Conservation (phyloP, 2,329 filamentous ascomycete genomes). For the Calonectria fujianensis region DNA sequence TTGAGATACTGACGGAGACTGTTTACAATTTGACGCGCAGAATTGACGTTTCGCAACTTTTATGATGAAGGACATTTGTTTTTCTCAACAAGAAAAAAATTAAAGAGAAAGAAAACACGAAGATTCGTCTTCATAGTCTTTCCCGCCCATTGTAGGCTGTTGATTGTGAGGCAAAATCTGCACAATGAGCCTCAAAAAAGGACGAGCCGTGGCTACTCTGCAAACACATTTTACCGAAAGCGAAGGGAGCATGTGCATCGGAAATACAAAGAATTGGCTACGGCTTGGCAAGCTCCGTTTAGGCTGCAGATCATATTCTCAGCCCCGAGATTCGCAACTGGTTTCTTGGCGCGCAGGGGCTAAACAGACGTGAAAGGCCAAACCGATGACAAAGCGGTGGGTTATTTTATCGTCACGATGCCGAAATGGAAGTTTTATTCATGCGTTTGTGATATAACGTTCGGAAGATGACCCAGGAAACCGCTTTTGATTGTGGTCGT, state of each 20-base stretch:
- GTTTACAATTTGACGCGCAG: background rate
- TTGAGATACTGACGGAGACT: background rate
- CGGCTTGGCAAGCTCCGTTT: background rate
- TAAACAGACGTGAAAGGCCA: background rate
- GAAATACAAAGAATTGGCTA: background rate
- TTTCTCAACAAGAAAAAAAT: too few species aligned
- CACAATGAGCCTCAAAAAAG: background rate
- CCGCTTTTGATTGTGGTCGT: background rate
- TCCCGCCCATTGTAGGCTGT: too few species aligned
- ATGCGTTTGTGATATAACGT: background rate
- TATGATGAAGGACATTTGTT: background rate
- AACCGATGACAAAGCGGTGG: background rate
- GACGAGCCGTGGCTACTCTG: background rate
- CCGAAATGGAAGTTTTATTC: background rate
- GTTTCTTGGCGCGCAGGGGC: background rate
- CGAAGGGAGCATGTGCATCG: background rate
- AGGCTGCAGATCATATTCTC: background rate
- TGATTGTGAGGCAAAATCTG: background rate
- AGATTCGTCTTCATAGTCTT: too few species aligned
- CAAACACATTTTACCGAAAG: background rate
- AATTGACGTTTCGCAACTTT: background rate
- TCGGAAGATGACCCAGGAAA: background rate
- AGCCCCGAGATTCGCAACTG: background rate
- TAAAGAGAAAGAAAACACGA: too few species aligned
- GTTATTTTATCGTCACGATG: background rate